Base-by-base conservation (phyloP, 345 rosid genomes). In the Citrus cavaleriei region DNA sequence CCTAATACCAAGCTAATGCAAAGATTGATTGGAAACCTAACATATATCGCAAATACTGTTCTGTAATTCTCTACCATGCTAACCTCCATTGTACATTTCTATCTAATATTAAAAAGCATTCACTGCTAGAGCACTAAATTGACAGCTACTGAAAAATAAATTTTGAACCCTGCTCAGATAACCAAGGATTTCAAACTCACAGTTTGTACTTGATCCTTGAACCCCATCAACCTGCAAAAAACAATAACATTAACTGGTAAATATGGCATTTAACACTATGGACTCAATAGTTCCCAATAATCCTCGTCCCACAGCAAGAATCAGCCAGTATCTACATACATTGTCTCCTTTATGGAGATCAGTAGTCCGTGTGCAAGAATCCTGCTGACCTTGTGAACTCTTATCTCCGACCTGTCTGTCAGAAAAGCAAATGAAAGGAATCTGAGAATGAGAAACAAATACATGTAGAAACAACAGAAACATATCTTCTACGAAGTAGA, bases 351-450 rank as follows among this genome's bases (percentile, higher is more conserved):
- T 77, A 58, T 71, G 79, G 80, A 84, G 68, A 9, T 77, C 88
- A 69, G 77, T 70, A 32, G 61, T 85, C 76, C 34, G 83, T 49
- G 67, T 37, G 46, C 49, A 60, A 46, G 74, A 81, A 77, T 84
- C 86, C 81, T 77, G 78, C 70, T 79, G 72, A 49, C 34, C 75
- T 42, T 69, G 85, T 59, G 74, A 79, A 18, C 10, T 19, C 34
- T 64, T 78, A 74, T 85, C 90, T 77, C 78, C 83, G 62, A 62
- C 85, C 90, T 87, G 90, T 69, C 97, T 92, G 92, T 72, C 87
- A 87, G 77, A 74, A 77, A 89, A 86, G 78, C 72, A 87, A 76
- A 75, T 75, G 75, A 73, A 76, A 81, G 40, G 65, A 83, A 71
- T 78, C 30, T 51, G 27, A 87, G 74, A 49, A 62, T 64, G 59